Conservation (phyloP, 176 grass and related monocot species). For the sorghum (Sorghum bicolor) region Sorghum_bicolor_NCBIv3 NC_012870.2:64519501-64520000, state of each 20-base stretch:
- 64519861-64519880: constrained; percentile 33
- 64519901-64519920: constrained; percentile 46
- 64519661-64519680: background rate
- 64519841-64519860: constrained; percentile 33
- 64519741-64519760: background rate
- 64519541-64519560: too few species aligned
- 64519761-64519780: constrained; percentile 12
- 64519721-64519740: background rate
- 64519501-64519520: too few species aligned
- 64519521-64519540: too few species aligned
- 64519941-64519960: constrained; percentile 73
- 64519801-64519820: constrained; percentile 19
- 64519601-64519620: too few species aligned
- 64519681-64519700: background rate
- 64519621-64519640: background rate
- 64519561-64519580: background rate
- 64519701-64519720: constrained; percentile 6
- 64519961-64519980: constrained; percentile 62
- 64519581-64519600: background rate
- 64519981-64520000: constrained; percentile 76
- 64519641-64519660: background rate
- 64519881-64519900: constrained; percentile 52
- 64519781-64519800: background rate
- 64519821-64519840: constrained; percentile 40
- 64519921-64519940: constrained; percentile 71